Percentiles rank a stretch among this genome's conserved stretches.
Conservation (phyloP, 225 moss, liverwort and hornwort species). For the Takakia lepidozioides region DNA sequence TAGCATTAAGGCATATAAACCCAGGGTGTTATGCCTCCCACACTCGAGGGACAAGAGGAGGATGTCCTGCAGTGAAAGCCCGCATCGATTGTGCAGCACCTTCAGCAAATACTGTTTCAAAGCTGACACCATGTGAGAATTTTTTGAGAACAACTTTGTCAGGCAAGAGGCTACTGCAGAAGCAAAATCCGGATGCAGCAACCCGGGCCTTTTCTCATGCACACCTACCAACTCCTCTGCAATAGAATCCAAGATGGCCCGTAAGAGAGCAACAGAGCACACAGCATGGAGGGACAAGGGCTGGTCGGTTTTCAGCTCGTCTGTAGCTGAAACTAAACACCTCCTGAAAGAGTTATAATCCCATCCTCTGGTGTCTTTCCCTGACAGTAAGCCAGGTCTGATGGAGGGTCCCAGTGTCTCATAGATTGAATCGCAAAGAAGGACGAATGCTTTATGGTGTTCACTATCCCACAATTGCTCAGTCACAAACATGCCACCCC, state of each 20-base stretch:
- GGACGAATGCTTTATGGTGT: conserved; percentile 17
- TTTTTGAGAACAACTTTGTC: conserved; percentile 13
- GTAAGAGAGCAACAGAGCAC: conserved; percentile 31
- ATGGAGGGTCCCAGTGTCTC: conserved; percentile 19
- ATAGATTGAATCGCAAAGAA: conserved; percentile 33
- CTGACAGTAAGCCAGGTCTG: conserved; percentile 14
- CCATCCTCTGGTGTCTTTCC: conserved; percentile 30
- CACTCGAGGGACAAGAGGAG: conserved; percentile 21
- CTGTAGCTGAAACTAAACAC: conserved; percentile 22
- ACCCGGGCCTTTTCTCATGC: background rate
- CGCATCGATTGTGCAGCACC: conserved; percentile 40
- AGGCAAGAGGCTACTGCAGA: conserved; percentile 1
- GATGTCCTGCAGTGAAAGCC: conserved; percentile 40
- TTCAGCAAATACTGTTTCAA: conserved; percentile 45
- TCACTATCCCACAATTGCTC: conserved; percentile 13
- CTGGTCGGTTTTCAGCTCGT: conserved; percentile 18
- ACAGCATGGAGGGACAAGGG: conserved; percentile 19
- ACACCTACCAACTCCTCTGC: conserved; percentile 23
- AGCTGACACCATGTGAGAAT: conserved; percentile 14
- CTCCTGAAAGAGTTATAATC: conserved; percentile 13
- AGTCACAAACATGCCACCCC: conserved; percentile 16
- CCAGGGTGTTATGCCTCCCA: conserved; percentile 8
- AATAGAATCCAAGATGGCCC: conserved; percentile 29
- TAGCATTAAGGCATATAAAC: conserved; percentile 17
- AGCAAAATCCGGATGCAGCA: background rate